Evolutionary conservation across 768 basidiomycete genomes (phyloP).

Genomic region (Lactarius evosmus): DNA sequence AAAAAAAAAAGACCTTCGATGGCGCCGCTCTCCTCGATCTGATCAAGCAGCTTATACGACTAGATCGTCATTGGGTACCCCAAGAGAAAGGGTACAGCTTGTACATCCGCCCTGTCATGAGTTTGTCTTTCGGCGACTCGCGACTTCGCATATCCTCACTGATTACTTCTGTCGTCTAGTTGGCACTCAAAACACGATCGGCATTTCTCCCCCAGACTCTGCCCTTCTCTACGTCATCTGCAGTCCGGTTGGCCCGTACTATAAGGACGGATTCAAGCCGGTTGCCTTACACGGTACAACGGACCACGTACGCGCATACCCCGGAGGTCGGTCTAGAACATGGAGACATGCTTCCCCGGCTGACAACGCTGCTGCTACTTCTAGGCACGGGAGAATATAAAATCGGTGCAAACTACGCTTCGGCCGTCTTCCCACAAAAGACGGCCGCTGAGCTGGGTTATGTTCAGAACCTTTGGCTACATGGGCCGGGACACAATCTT

Average conservation of each 20-base stretch:
- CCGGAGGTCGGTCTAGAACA: conserved; percentile 57
- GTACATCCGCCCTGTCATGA: conserved; percentile 48
- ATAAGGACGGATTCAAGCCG: conserved; percentile 48
- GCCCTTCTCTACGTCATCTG: conserved; percentile 50
- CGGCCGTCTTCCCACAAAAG: conserved; percentile 61
- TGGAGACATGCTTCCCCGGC: background rate
- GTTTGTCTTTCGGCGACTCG: conserved; percentile 17
- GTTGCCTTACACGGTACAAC: conserved; percentile 64
- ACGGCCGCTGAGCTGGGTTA: conserved; percentile 65
- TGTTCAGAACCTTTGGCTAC: conserved; percentile 75
- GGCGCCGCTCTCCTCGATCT: conserved; percentile 41
- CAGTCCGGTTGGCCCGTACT: conserved; percentile 50
- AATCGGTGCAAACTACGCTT: conserved; percentile 63
- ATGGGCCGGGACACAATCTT: conserved; percentile 56
- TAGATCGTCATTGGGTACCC: conserved; percentile 53
- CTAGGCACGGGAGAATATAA: conserved; percentile 51
- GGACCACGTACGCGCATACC: conserved; percentile 78
- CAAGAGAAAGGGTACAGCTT: conserved; percentile 46
- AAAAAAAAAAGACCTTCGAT: conserved; percentile 38
- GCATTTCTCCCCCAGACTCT: conserved; percentile 48
- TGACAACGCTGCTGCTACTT: background rate
- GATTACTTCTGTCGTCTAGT: conserved; percentile 28
- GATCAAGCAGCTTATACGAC: conserved; percentile 45
- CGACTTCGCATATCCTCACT: background rate
- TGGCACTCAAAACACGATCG: conserved; percentile 46